phyloP scores from a whole-genome alignment of 2,329 filamentous ascomycete genomes.

The Tolypocladium ovalisporum region DNA sequence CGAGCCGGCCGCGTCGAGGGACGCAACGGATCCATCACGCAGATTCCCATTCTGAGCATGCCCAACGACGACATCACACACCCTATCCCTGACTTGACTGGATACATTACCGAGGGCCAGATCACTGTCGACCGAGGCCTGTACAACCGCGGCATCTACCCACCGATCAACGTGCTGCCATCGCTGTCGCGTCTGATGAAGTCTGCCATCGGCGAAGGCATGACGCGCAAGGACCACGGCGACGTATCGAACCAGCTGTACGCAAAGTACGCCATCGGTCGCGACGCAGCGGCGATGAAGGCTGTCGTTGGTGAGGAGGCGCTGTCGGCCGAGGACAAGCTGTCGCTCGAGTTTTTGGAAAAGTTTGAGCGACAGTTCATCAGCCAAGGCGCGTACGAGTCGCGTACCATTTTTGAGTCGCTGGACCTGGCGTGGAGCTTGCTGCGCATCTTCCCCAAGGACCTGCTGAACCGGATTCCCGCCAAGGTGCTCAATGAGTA shows the following conservation, averaged over 20 bases:
- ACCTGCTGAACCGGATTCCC: slow-evolving; percentile 90
- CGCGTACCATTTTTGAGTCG: slow-evolving; percentile 82
- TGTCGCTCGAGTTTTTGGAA: slow-evolving; percentile 94
- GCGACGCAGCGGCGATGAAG: slow-evolving; percentile 98
- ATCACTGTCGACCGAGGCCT: slow-evolving; percentile 94
- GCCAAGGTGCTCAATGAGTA: slow-evolving; percentile 74
- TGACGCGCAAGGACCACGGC: slow-evolving; percentile 92
- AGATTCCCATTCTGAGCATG: slow-evolving; percentile 98
- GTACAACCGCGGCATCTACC: slow-evolving; percentile 95
- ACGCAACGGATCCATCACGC: slow-evolving; percentile 95
- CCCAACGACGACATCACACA: slow-evolving; percentile 99
- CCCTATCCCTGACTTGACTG: slow-evolving; percentile 95
- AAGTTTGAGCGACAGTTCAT: slow-evolving; percentile 98
- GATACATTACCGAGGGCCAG: slow-evolving; percentile 98
- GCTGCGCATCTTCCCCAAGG: slow-evolving; percentile 95
- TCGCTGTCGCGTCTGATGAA: slow-evolving; percentile 99
- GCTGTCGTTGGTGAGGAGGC: slow-evolving; percentile 98
- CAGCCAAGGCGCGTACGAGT: slow-evolving; percentile 76
- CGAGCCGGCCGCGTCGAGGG: slow-evolving; percentile 95
- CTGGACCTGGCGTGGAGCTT: slow-evolving; percentile 94
- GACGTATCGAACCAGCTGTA: slow-evolving; percentile 99
- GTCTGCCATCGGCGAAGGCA: slow-evolving; percentile 94
- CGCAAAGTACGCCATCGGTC: slow-evolving; percentile 98
- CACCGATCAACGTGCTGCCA: slow-evolving; percentile 95
- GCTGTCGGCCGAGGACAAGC: slow-evolving; percentile 88